Percentiles rank a stretch among this genome's conserved stretches.
phyloP scores from a whole-genome alignment of 2,329 filamentous ascomycete genomes.

The Cladosporium sp. region DNA sequence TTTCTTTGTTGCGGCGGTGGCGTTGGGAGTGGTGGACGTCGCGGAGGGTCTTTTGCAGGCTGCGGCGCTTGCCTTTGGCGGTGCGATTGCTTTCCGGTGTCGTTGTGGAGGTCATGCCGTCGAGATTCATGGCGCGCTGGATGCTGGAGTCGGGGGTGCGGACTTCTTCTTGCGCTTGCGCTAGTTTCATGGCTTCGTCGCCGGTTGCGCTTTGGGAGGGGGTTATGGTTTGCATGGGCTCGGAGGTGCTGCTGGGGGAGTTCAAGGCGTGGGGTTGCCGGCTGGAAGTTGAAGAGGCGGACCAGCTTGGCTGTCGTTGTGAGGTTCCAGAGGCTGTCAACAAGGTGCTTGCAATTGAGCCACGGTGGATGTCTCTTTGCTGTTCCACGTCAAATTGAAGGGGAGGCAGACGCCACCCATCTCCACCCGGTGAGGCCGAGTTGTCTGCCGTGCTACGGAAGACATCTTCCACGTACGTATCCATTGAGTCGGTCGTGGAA shows the following conservation, averaged over 20 bases:
- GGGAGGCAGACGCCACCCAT: conserved; percentile 30
- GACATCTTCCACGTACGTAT: conserved; percentile 37
- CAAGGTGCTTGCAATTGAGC: conserved; percentile 29
- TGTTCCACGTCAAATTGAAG: conserved; percentile 27
- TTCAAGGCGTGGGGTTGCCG: conserved; percentile 4
- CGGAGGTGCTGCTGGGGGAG: neutral
- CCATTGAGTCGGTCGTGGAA: conserved; percentile 23
- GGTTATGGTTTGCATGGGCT: conserved; percentile 3
- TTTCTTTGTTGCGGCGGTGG: conserved; percentile 73
- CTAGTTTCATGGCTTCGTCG: neutral
- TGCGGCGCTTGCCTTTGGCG: conserved; percentile 66
- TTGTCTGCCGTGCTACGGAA: conserved; percentile 45
- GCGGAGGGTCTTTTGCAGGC: conserved; percentile 82
- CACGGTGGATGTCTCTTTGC: conserved; percentile 27
- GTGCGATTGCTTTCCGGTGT: conserved; percentile 23
- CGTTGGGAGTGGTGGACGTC: conserved; percentile 65
- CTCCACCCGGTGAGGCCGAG: conserved; percentile 9
- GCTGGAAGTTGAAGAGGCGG: conserved; percentile 30
- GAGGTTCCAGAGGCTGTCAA: conserved; percentile 18
- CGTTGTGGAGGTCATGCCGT: conserved; percentile 14
- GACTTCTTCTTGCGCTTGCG: conserved; percentile 7
- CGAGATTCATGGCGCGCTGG: conserved; percentile 1
- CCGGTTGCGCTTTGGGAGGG: neutral
- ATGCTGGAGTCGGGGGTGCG: neutral
- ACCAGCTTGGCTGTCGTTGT: conserved; percentile 19